phyloP scores from a whole-genome alignment of 2,329 filamentous ascomycete genomes.

The Alternaria hordeiaustralica region DNA sequence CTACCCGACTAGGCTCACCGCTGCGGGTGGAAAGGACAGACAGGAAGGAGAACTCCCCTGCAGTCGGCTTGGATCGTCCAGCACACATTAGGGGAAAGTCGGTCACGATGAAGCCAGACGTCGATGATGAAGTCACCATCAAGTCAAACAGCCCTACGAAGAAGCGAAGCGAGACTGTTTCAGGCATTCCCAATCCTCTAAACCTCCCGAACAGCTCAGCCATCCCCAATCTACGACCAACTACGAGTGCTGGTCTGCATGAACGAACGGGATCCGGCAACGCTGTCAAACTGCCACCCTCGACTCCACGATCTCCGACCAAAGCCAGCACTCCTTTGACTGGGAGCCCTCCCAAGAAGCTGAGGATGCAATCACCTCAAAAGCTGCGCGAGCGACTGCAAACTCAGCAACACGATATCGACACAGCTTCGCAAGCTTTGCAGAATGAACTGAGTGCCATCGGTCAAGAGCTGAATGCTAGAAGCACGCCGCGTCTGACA shows the following conservation, averaged over 20 bases:
- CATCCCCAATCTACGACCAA: conserved; percentile 59
- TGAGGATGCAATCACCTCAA: conserved; percentile 65
- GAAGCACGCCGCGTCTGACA: conserved; percentile 39
- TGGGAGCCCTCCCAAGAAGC: conserved; percentile 33
- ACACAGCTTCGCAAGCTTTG: conserved; percentile 71
- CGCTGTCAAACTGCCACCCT: conserved; percentile 65
- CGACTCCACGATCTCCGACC: conserved; percentile 38
- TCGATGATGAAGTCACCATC: conserved; percentile 46
- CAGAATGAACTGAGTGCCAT: conserved; percentile 81
- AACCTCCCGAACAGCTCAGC: conserved; percentile 34
- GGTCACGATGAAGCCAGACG: conserved; percentile 23
- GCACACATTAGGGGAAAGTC: conserved; percentile 33
- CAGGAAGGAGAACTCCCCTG: conserved; percentile 48
- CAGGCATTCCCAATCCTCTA: conserved; percentile 56
- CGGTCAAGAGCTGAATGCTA: conserved; percentile 73
- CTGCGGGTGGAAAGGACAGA: conserved; percentile 52
- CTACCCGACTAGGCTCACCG: conserved; percentile 52
- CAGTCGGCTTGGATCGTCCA: conserved; percentile 30
- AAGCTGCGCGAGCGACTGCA: conserved; percentile 82
- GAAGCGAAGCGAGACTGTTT: conserved; percentile 54
- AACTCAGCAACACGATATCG: conserved; percentile 77
- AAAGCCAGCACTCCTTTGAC: conserved; percentile 27
- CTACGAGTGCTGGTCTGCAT: conserved; percentile 53
- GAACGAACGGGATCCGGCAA: conserved; percentile 59
- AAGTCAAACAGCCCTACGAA: conserved; percentile 51